Evolutionary conservation across 2,329 filamentous ascomycete genomes (phyloP), one percentile per base, ranked within the genome.

Genomic region (Zasmidium cellare): DNA sequence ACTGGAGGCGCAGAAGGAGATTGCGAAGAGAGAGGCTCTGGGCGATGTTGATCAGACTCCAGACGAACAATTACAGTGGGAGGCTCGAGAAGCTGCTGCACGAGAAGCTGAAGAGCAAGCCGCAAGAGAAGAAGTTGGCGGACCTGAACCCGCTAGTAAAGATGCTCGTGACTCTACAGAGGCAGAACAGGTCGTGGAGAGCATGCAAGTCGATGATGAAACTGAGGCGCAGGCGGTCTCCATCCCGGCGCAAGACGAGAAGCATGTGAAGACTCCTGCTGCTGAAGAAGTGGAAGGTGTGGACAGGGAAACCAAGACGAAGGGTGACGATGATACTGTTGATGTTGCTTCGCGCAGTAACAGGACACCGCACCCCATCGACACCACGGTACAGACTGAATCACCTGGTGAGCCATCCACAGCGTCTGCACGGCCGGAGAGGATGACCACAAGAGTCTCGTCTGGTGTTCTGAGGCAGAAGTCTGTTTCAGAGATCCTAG

Each of bases 391-490:
- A 28, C 25, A 11, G 25, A 28, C 25, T 28, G 25, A 38, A 18
- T 25, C 59, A 44, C 54, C 59, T 44, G 28, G 9, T 25, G 57
- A 63, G 20, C 31, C 56, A n/a, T 52, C 56, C 14, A 38, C 31
- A 59, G 22, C 52, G 56, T 28, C 46, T 56, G 25, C 25, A 28
- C 61, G 58, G 65, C 81, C 55, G 11, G 51, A 52, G 31, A 53
- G 86, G 25, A 88, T 88, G 76, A 87, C 86, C 11, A 90, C 87
- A 1, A 77, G 87, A 65, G 85, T 89, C 20, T 85, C 86, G 2
- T 89, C 88, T 9, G 88, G 87, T 45, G 84, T 86, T 2, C 85
- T 90, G 65, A 81, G 84, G 60, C 85, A 88, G 53, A 91, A 90
- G 68, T 89, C 87, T 3, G 86, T 90, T 3, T 87, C 85, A 18